Evolutionary conservation across 2,329 filamentous ascomycete genomes (phyloP).

Genomic region (Metarhizium album): DNA sequence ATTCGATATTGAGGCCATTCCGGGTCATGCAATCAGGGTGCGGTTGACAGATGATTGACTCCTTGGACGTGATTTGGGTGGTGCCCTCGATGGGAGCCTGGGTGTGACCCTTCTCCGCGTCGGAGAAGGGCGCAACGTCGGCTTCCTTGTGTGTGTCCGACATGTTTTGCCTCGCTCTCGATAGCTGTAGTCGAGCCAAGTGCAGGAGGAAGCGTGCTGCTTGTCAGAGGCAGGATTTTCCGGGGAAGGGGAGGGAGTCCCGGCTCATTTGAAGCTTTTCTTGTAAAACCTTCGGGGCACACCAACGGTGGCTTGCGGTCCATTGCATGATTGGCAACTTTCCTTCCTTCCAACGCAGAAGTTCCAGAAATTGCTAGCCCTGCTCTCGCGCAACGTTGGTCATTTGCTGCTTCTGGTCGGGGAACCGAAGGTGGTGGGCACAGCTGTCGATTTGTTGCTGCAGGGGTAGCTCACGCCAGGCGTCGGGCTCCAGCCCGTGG

Average conservation of each 20-base stretch:
- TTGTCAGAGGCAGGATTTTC: too few relatives aligned
- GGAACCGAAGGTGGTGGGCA: background rate
- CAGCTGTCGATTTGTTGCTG: too few relatives aligned
- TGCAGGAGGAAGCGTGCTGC: background rate
- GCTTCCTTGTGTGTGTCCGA: background rate
- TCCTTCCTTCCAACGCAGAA: background rate
- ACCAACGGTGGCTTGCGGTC: background rate
- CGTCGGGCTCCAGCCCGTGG: background rate
- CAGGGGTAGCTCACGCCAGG: too few relatives aligned
- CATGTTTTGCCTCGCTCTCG: background rate
- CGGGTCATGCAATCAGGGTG: constrained; percentile 20
- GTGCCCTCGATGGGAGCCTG: background rate
- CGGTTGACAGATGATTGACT: background rate
- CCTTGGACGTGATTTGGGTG: background rate
- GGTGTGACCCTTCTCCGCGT: background rate
- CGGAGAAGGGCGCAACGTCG: background rate
- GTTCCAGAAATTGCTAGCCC: background rate
- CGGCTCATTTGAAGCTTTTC: background rate
- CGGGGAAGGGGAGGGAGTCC: background rate
- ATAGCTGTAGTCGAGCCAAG: too few relatives aligned
- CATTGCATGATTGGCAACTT: background rate
- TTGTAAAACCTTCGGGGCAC: background rate
- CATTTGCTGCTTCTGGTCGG: background rate
- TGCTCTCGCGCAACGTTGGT: background rate
- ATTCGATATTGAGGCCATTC: constrained; percentile 23